Base-by-base conservation (phyloP, 78 protist species). In the Dictyostelium purpureum region DNA sequence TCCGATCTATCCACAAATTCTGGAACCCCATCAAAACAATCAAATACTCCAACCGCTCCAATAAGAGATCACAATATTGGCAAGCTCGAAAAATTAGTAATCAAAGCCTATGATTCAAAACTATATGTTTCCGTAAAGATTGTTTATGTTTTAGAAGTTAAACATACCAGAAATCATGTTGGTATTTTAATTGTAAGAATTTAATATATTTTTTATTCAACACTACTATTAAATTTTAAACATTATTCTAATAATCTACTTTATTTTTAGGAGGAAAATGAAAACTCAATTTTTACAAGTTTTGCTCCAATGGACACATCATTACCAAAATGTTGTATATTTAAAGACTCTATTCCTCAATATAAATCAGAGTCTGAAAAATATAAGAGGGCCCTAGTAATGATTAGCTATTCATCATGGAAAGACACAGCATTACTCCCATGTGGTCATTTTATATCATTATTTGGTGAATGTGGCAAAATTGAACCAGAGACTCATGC, bases 401-500 rank as follows among this genome's bases (percentile, higher is more conserved):
- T 79, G 4, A 70, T 75, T 14, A 49, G 31, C 24, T 79, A 79
- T 66, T 14, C 31, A 9, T 31, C 31, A 4, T 92, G 91, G 91
- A 79, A 83, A 26, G 80, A 78, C 6, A 47, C 79, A 43, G 65
- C 87, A 11, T 37, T 59, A 6, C 45, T 57, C 0, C 90, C 95
- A 61, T 6, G 56, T 26, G 93, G 91, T 66, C 18, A 21, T 24
- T 92, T 83, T 54, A 54, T 63, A 21, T 31, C 77, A 52, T 45
- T 85, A 14, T 74, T 79, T 65, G 97, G 97, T 2, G 93, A 89
- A 47, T 87, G 90, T 56, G 97, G 96, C 24, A 90, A 93, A 33
- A 88, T 96, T 38, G 95, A 93, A 37, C 96, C 96, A 4, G 97
- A 96, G 76, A 96, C 97, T 1, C n/a, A 42, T 35, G 94, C 95